Conservation (phyloP, 805 yeast species). For the Cyberlindnera suaveolens region DNA sequence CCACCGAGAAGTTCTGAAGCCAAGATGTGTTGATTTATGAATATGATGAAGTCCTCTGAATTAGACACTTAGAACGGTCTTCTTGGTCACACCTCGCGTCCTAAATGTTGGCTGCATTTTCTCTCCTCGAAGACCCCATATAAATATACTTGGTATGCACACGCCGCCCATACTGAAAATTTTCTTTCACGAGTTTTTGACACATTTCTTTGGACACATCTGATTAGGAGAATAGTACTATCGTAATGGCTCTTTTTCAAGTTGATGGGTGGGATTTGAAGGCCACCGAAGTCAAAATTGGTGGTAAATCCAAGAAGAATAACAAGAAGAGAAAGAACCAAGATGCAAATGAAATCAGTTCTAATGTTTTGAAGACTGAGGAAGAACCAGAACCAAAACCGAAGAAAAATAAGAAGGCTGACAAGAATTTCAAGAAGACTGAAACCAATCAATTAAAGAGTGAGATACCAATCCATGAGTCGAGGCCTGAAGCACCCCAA, state of each 20-base stretch:
- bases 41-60: too few species aligned
- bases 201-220: neutral
- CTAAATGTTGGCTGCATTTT: too few species aligned
- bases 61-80: too few species aligned
- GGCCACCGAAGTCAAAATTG: constrained; percentile 43
- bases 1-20: too few species aligned
- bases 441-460: constrained; percentile 1
- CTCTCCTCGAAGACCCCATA: too few species aligned
- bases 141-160: too few species aligned
- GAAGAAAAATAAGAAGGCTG: constrained; percentile 9
- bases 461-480: constrained; percentile 7
- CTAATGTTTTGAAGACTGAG: constrained; percentile 3
- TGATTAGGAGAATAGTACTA: neutral
- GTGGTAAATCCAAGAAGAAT: constrained; percentile 27
- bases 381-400: neutral
- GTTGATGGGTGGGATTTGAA: constrained; percentile 81
- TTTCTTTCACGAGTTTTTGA: constrained; percentile 1
- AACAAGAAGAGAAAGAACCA: constrained; percentile 21
- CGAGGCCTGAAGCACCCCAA: constrained; percentile 7
- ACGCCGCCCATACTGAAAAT: neutral
- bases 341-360: constrained; percentile 2
- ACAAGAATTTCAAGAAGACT: constrained; percentile 1
- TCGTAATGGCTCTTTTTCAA: constrained; percentile 60
- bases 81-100: too few species aligned
- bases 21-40: too few species aligned